Conservation (phyloP, 257 asterid species). For the Coffea eugenioides region DNA sequence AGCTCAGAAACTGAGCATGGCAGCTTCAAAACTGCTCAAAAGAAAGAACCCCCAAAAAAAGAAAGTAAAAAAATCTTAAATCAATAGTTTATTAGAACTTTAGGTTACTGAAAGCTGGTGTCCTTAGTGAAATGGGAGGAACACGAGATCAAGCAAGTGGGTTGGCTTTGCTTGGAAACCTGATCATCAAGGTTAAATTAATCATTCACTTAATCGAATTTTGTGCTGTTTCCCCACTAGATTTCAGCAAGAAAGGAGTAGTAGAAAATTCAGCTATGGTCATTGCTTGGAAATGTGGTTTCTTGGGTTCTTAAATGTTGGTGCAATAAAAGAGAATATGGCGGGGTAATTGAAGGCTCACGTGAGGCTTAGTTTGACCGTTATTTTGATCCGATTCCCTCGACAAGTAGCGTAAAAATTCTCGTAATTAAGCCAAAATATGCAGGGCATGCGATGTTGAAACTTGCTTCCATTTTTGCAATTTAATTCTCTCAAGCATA, state of each 20-base stretch:
- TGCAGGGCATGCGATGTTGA: background rate
- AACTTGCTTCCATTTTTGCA: background rate
- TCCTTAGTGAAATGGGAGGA: conserved; percentile 45
- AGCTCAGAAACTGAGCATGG: conserved; percentile 8
- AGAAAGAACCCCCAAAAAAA: background rate
- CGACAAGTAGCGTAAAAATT: conserved; percentile 22
- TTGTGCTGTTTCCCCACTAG: conserved; percentile 40
- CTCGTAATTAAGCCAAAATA: conserved; percentile 7
- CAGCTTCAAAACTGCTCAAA: conserved; percentile 18
- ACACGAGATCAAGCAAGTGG: conserved; percentile 60
- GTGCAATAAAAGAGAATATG: conserved; percentile 26
- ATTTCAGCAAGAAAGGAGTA: conserved; percentile 16
- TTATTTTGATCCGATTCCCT: conserved; percentile 40
- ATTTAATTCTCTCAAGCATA: background rate
- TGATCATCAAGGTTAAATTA: conserved; percentile 23
- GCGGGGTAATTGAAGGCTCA: conserved; percentile 52
- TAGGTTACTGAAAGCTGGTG: conserved; percentile 14
- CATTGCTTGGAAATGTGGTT: conserved; percentile 31
- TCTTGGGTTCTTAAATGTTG: conserved; percentile 25
- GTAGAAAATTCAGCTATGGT: conserved; percentile 3
- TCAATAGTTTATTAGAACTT: background rate
- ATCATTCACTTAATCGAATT: conserved; percentile 42
- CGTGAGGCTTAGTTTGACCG: conserved; percentile 66
- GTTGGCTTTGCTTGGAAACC: conserved; percentile 24
- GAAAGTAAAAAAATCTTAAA: background rate